Evolutionary conservation across 2,329 filamentous ascomycete species (phyloP).

Genomic region (Hortaea werneckii): DNA sequence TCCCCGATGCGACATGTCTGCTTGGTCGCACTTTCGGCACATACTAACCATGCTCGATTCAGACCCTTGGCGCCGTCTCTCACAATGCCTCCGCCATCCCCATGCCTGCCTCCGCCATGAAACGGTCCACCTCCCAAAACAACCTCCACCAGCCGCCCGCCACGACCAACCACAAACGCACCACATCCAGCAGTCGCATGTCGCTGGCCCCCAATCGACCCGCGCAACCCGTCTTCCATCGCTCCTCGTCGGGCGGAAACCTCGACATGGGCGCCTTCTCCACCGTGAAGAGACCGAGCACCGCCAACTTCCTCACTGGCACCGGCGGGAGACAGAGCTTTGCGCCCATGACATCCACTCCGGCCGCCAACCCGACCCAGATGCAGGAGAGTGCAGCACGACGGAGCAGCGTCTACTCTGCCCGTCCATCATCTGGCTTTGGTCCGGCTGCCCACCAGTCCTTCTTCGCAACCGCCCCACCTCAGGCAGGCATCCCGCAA

Average conservation of each 20-base stretch:
- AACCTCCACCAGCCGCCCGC: constrained; percentile 51
- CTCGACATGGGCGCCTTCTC: constrained; percentile 72
- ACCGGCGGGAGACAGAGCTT: constrained; percentile 59
- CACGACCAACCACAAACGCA: constrained; percentile 65
- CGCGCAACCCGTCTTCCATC: constrained; percentile 76
- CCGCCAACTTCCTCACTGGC: constrained; percentile 52
- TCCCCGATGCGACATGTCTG: background rate
- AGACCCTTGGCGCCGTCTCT: constrained; percentile 81
- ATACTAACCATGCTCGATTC: constrained; percentile 12
- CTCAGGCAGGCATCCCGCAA: constrained; percentile 68
- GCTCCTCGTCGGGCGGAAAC: constrained; percentile 71
- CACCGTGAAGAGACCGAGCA: constrained; percentile 75
- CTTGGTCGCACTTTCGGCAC: constrained; percentile 1
- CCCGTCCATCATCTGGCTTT: constrained; percentile 51
- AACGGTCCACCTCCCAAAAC: constrained; percentile 73
- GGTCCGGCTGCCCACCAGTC: constrained; percentile 62
- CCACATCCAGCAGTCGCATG: constrained; percentile 71
- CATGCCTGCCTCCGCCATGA: constrained; percentile 85
- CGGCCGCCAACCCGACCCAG: constrained; percentile 27
- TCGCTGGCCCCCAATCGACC: constrained; percentile 77
- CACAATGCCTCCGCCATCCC: constrained; percentile 70
- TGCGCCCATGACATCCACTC: constrained; percentile 48
- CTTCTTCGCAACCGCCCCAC: constrained; percentile 84
- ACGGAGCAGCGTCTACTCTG: constrained; percentile 61
- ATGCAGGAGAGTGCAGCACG: constrained; percentile 50